A percentile compares a stretch with the other conserved stretches of the same genome.
Conservation (phyloP, 75 land plant species). For the Picea glauca region DNA sequence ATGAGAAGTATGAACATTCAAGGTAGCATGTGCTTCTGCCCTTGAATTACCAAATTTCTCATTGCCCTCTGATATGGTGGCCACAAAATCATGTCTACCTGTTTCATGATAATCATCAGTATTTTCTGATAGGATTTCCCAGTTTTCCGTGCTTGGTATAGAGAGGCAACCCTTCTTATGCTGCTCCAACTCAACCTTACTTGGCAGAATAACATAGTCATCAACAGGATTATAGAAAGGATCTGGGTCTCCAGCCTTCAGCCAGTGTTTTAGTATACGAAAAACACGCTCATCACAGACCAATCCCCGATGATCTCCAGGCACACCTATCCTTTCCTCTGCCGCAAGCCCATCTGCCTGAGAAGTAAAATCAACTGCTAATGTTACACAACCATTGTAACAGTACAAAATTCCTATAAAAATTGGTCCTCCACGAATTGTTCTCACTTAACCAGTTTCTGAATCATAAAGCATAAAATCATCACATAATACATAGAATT, state of each 20-base stretch:
- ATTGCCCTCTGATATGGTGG: too few species aligned
- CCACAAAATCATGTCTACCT: neutral
- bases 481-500: neutral
- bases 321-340: slow-evolving; percentile 83
- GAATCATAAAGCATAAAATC: neutral
- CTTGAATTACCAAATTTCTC: slow-evolving; percentile 12
- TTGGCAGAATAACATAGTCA: slow-evolving; percentile 92
- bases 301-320: slow-evolving; percentile 87
- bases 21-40: slow-evolving; percentile 63
- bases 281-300: slow-evolving; percentile 73
- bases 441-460: neutral
- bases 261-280: slow-evolving; percentile 77
- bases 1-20: slow-evolving; percentile 33
- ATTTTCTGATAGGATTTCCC: slow-evolving; percentile 43
- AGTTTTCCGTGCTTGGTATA: slow-evolving; percentile 40
- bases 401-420: too few species aligned
- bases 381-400: neutral
- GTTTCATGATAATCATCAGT: slow-evolving; percentile 16
- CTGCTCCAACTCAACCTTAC: slow-evolving; percentile 55
- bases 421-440: neutral
- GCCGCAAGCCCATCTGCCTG: slow-evolving; percentile 93
- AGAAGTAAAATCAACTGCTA: neutral
- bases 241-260: slow-evolving; percentile 78
- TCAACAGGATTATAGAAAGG: slow-evolving; percentile 87
- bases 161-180: slow-evolving; percentile 48